Evolutionary conservation across 2,329 filamentous ascomycete species (phyloP), one percentile per base, ranked within the genome.

Genomic region (Cytospora paraplurivora): DNA sequence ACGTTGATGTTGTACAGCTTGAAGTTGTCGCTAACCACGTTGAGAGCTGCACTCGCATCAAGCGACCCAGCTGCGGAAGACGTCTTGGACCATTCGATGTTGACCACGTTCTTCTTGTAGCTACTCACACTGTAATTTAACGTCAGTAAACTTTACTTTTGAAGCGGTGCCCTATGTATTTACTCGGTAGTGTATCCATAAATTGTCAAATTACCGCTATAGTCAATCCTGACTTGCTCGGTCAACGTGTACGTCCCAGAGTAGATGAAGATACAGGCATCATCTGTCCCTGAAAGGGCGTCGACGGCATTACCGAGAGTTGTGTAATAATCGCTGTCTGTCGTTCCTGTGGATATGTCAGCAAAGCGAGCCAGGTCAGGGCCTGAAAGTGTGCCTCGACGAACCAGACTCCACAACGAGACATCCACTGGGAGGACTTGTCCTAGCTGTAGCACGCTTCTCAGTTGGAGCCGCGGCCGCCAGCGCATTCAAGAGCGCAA

Each of bases 1-100:
- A 75, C 70, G 38, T 76, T 74, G 62, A 76, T 70, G 34, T 76
- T 76, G 41, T 76, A 75, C 67, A 76, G 69, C 27, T 67, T 70
- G 44, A 76, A 72, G 27, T 69, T 68, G 51, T 67, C 66, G 7
- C 70, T 68, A 7, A 68, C 68, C 21, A 73, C 70, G 50, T 74
- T 71, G 7, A 75, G 60, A 1, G 74, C 74, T 1, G 72, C 71
- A 27, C 73, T 76, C 21, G 64, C 62, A 52, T 74, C 73, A 17
- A 75, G 62, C 8, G 67, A 68, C 0, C 74, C 74, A 1, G 74
- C 71, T 1, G 70, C 67, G 0, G 70, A 59, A 0, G 74, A 76
- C 0, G 72, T 71, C 7, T 74, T 69, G 0, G 71, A 73, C 56
- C 74, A 70, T 3, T 71, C 74, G 55, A 76, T 72, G 0, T 69